Base-by-base conservation (phyloP, 2,329 filamentous ascomycete genomes). In the Parafenestella ontariensis region DNA sequence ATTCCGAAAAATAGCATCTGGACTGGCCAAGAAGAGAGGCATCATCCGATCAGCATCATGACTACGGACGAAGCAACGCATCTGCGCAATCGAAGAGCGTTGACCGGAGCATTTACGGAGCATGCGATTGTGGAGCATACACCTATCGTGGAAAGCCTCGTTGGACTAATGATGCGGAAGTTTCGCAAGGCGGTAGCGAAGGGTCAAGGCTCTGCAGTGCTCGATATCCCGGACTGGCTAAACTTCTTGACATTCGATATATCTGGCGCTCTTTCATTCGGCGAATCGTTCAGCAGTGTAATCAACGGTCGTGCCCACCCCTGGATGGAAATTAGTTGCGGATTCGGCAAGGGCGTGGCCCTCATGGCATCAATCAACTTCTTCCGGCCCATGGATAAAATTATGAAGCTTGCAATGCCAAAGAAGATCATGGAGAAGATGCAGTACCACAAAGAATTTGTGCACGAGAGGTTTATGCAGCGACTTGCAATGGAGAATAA, bases 201-300 rank as follows among this genome's bases (percentile, higher is more conserved):
- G 20, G 52, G 10, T 40, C 56, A 49, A 17, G 50, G 46, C 10
- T 31, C 33, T 59, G 73, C 53, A 56, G 70, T 45, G 31, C 39
- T 60, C 2, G 41, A 63, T 40, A 39, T 60, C 7, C 48, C 46
- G 13, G 28, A 52, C 23, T 65, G 59, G 63, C 37, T 59, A n/a
- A 59, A 64, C 34, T 61, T 51, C 40, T 42, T 59, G 3, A 62
- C 55, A 1, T 67, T 69, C 41, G 63, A 69, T 23, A 57, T 69
- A 5, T 60, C 62, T 49, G 79, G 78, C 8, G 77, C 78, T 54
- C 73, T 85, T 28, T 79, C 82, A 0, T 85, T 85, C 59, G 82
- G 82, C 0, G 76, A 79, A 4, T 76, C 79, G 0, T 84, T 69
- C 20, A 52, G 48, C 2, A 57, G 57, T 24, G 36, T 68, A 18